Evolutionary conservation across 1,139 yeast genomes (phyloP), one percentile per base, ranked within the genome.

Genomic region (Pichia inconspicua): DNA sequence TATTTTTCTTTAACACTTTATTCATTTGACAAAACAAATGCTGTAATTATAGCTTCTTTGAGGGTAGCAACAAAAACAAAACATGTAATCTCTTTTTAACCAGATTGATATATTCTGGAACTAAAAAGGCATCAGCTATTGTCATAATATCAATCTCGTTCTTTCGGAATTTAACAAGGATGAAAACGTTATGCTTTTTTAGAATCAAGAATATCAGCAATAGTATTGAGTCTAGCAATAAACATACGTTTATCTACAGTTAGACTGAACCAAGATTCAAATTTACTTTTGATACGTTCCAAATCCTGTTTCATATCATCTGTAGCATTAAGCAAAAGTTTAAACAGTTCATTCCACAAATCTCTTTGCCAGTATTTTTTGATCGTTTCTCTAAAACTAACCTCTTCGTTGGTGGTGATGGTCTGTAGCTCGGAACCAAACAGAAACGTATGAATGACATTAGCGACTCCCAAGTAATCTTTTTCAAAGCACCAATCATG

Each of bases 381-480:
- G 35, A 86, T 68, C 0, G 77, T 62, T 28, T 70, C 69, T 12
- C 67, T 60, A 25, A 84, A 58, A 19, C 63, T 65, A 45, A 73
- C 63, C 4, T 57, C 59, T 1, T 69, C 69, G 39, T 58, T 59
- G 5, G 51, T 40, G 25, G 47, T 41, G 34, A 60, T 54, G 0
- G 78, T 69, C 46, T 76, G 77, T 31, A 89, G 80, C 50, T 75
- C 74, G 36, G 72, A 71, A 0, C 92, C 90, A 66, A 80, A 85
- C 40, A 90, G 69, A 69, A 90, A 65, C 0, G 83, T 74, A 59
- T 89, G 94, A 1, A 87, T 68, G 0, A 85, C 77, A 34, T 83
- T 77, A 0, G 96, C 97, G 28, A 87, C 56, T 0, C 96, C 97
- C 61, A 77, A 85, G 62, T 88, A 88, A 65, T 90, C 97, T 4